phyloP scores from a whole-genome alignment of 257 asterid genomes.

The Perilla frutescens region DNA sequence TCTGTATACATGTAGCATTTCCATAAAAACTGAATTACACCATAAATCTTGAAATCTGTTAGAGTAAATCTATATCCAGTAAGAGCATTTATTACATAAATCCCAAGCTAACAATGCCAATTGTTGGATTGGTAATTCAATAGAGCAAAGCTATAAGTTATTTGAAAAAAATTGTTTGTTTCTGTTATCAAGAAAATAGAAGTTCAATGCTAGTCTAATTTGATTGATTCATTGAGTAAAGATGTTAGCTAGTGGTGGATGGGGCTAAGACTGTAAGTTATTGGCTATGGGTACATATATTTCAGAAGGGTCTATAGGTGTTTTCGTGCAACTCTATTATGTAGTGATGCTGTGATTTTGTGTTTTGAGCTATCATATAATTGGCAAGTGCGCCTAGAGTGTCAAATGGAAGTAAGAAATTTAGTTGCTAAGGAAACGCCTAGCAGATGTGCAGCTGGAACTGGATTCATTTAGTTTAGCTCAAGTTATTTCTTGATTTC shows the following conservation, averaged over 20 bases:
- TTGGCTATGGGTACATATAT: background rate
- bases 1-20: background rate
- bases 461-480: constrained; percentile 10
- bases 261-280: constrained; percentile 13
- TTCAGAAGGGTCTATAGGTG: background rate
- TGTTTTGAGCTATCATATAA: background rate
- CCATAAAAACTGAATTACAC: background rate
- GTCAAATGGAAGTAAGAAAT: background rate
- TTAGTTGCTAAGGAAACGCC: constrained; percentile 6
- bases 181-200: background rate
- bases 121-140: background rate
- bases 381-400: background rate
- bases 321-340: background rate
- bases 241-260: background rate
- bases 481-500: background rate
- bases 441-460: background rate
- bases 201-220: background rate
- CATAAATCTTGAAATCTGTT: background rate
- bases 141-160: background rate
- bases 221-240: background rate
- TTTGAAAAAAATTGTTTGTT: background rate
- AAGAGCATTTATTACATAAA: background rate
- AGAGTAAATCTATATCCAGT: background rate
- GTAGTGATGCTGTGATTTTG: background rate
- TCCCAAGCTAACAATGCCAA: background rate